Evolutionary conservation across 2,329 filamentous ascomycete genomes (phyloP).

Genomic region (Cladosporium halotolerans): DNA sequence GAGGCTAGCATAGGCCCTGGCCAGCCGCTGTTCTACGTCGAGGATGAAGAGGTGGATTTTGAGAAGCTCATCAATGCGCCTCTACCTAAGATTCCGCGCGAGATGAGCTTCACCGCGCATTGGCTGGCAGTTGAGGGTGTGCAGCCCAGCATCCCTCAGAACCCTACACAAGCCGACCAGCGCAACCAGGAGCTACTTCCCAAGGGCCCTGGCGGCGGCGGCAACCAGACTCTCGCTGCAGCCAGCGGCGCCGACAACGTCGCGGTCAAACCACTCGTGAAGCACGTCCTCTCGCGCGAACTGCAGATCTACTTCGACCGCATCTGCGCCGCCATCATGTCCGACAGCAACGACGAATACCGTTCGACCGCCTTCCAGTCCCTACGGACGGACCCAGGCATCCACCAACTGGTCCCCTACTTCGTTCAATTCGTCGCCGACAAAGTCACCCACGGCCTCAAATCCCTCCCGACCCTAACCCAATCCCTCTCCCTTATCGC

Average conservation of each 20-base stretch:
- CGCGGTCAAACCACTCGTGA: constrained; percentile 81
- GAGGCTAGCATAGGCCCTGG: constrained; percentile 90
- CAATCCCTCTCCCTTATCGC: constrained; percentile 90
- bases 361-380: constrained; percentile 80
- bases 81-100: constrained; percentile 86
- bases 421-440: constrained; percentile 94
- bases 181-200: constrained; percentile 78
- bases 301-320: constrained; percentile 96
- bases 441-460: constrained; percentile 88
- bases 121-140: constrained; percentile 98
- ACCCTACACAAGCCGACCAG: constrained; percentile 70
- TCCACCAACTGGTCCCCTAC: constrained; percentile 93
- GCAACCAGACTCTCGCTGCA: constrained; percentile 77
- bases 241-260: constrained; percentile 78
- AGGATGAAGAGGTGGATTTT: constrained; percentile 97
- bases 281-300: constrained; percentile 93
- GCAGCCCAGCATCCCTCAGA: constrained; percentile 92
- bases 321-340: constrained; percentile 79
- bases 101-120: constrained; percentile 89
- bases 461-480: constrained; percentile 79
- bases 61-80: constrained; percentile 98
- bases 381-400: constrained; percentile 78
- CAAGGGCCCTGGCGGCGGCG: constrained; percentile 74
- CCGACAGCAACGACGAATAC: constrained; percentile 83
- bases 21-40: constrained; percentile 92